Base-by-base conservation (phyloP, 2,329 filamentous ascomycete genomes). In the Fusarium caatingaense region DNA sequence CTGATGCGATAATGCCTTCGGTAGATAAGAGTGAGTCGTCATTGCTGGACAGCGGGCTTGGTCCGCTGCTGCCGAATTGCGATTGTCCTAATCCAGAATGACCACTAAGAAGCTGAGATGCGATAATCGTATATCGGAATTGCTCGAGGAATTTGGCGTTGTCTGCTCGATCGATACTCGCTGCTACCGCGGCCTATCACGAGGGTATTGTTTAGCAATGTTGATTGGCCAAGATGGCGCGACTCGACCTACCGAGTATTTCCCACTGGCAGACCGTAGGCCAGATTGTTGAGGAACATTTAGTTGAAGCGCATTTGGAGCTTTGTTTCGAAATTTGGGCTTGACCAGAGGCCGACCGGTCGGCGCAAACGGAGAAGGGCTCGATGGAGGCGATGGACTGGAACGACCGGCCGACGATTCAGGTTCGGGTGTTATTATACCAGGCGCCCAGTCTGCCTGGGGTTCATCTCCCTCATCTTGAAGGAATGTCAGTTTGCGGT, bases 41-140 rank as follows among this genome's bases (percentile, higher is more conserved):
- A 53, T 75, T 64, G 23, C 68, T 45, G 54, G 37, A 34, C 18
- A 65, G 32, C 5, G 67, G 50, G 25, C 21, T 56, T 27, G 71
- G 59, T 5, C 72, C 68, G 21, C 61, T 72, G 8, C 68, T 60
- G 32, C 68, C 69, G 6, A 75, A 63, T 16, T 74, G 76, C 18
- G 75, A 76, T 61, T 80, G 76, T 50, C 80, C 76, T 18, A 79
- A 59, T 42, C 87, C 88, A 6, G 88, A 86, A 71, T 92, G 87
- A 42, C 92, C 92, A 75, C 89, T 93, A 42, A 98, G 85, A 16
- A 98, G 86, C 78, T 97, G 94, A 23, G 94, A 98, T 53, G 94
- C 94, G 76, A 98, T 92, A 70, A 98, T 93, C 23, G 93, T 92
- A 81, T 98, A 98, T 69, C 94, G 92, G 76, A 98, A 98, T 77